Percentiles rank a stretch among this genome's conserved stretches.
Evolutionary conservation across 2,329 filamentous ascomycete genomes (phyloP).

Genomic region (Fonsecaea multimorphosa): DNA sequence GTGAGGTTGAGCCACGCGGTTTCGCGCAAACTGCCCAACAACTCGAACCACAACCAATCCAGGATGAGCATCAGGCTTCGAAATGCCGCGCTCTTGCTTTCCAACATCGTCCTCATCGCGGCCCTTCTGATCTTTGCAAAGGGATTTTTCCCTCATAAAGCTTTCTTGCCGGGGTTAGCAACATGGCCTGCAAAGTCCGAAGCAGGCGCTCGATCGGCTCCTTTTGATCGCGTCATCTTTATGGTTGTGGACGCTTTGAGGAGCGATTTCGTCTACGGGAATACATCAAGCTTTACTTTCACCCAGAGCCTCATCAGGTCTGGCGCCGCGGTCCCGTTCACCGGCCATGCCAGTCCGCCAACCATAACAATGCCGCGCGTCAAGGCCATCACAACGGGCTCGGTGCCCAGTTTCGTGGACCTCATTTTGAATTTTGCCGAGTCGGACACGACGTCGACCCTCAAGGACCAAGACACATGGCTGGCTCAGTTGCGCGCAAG

Average conservation of each 20-base stretch:
- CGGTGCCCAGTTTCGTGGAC: constrained; percentile 96
- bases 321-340: constrained; percentile 88
- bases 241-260: constrained; percentile 97
- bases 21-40: not conserved
- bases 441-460: constrained; percentile 85
- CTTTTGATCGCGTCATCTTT: constrained; percentile 89
- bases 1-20: not conserved
- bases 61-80: constrained; percentile 16
- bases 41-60: not conserved
- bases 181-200: constrained; percentile 54
- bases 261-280: constrained; percentile 79
- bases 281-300: constrained; percentile 80
- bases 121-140: constrained; percentile 72
- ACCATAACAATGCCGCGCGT: constrained; percentile 98
- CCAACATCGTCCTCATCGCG: constrained; percentile 38
- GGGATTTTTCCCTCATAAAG: constrained; percentile 98
- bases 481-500: constrained; percentile 86
- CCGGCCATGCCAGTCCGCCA: constrained; percentile 91
- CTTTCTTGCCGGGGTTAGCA: constrained; percentile 84
- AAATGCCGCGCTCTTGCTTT: constrained; percentile 19
- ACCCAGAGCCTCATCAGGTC: constrained; percentile 87
- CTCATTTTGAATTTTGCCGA: constrained; percentile 97
- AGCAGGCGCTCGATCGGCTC: constrained; percentile 41
- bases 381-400: constrained; percentile 96
- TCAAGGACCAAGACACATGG: constrained; percentile 93